These are phyloP conservation scores for Daldinia vernicosa DNA, from an alignment of 495 filamentous ascomycete species.

Conservation along the genomic window DNA sequence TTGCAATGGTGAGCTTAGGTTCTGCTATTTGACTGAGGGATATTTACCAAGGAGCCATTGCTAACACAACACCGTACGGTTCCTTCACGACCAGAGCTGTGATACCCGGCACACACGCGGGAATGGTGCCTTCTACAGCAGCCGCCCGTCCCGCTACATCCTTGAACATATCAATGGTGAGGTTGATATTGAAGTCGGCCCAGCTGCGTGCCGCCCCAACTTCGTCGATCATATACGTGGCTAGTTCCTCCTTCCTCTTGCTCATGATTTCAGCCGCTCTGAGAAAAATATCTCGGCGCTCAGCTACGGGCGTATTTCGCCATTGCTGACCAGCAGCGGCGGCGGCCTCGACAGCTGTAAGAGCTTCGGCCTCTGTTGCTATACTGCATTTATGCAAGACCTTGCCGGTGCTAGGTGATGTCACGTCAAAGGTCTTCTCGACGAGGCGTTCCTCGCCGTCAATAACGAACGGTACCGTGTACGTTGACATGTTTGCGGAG, in stretches of 20 bases:
- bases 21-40: neutral
- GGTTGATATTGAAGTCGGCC: constrained; percentile 70
- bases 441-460: constrained; percentile 72
- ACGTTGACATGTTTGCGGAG: constrained; percentile 37
- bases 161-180: constrained; percentile 66
- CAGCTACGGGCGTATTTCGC: constrained; percentile 67
- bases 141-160: constrained; percentile 76
- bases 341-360: constrained; percentile 69
- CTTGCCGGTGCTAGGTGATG: constrained; percentile 69
- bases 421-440: constrained; percentile 70
- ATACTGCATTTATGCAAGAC: constrained; percentile 68
- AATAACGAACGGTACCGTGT: constrained; percentile 74
- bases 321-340: constrained; percentile 75
- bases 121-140: constrained; percentile 68
- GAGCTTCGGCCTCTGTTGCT: constrained; percentile 69
- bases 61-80: constrained; percentile 82
- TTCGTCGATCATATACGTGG: constrained; percentile 70
- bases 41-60: constrained; percentile 82
- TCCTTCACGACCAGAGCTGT: constrained; percentile 80
- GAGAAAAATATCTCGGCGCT: constrained; percentile 75
- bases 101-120: constrained; percentile 60
- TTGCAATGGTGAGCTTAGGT: constrained; percentile 44
- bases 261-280: constrained; percentile 75
- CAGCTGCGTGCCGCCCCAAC: constrained; percentile 67
- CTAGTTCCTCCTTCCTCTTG: constrained; percentile 69